Base-by-base conservation (phyloP, 2,329 filamentous ascomycete species). In the Davidsoniella australis region DNA sequence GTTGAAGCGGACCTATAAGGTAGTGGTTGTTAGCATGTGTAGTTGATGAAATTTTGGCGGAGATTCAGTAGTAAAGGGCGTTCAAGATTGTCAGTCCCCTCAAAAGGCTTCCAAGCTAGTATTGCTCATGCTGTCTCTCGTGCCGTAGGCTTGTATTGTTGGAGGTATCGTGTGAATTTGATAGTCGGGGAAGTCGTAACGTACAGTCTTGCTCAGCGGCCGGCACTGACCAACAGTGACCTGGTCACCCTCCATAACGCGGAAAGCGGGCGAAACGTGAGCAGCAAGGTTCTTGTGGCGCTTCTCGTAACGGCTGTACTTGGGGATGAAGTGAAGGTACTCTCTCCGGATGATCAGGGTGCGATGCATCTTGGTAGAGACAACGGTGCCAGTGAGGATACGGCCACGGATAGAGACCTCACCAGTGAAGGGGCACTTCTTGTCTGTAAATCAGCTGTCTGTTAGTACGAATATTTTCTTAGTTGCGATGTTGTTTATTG, bases 341-440 rank as follows among this genome's bases (percentile, higher is more conserved):
- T 98, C 91, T 73, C 91, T 83, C 71, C 91, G 91, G 79, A 98
- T 93, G 75, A 98, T 83, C 69, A 96, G 75, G 64, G 91, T 98
- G 74, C 91, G 85, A 85, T 98, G 91, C 91, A 98, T 98, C 85
- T 98, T 98, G 74, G 91, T 98, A 64, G 89, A 96, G 67, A 96
- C 84, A 66, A 98, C 91, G 68, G 87, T 95, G 66, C 91, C 91
- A 68, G 89, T 96, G 61, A 98, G 78, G 80, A 98, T 98, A 89
- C 91, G 89, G 72, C 91, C 91, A 76, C 91, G 91, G 78, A 98
- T 98, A 60, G 91, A 96, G 70, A 98, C 88, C 70, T 89, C 78
- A 69, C 93, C 93, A 63, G 87, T 94, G 83, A 98, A 98, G 61
- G 91, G 91, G 84, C 91, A 98, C 80, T 98, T 98, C 86, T 98